A percentile compares a stretch with the other conserved stretches of the same genome.
Conservation (phyloP, 2,329 filamentous ascomycete genomes). For the Knufia fluminis region DNA sequence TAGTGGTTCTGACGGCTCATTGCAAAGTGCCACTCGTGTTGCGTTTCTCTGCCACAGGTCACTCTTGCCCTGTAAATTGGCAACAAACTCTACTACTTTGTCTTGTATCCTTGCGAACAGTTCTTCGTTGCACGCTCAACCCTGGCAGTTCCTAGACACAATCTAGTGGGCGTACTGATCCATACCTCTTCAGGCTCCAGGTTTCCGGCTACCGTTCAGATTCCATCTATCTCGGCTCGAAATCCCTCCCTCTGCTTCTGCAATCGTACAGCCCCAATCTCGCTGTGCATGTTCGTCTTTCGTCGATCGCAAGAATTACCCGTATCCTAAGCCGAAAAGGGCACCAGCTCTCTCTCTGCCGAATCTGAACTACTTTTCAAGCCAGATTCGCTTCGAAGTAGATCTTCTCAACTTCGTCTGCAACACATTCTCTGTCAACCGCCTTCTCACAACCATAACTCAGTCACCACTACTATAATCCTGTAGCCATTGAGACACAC, state of each 20-base stretch:
- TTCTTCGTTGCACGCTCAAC: not conserved
- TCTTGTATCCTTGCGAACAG: not conserved
- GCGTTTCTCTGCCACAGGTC: not conserved
- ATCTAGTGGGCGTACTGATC: not conserved
- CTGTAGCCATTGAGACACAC: not conserved
- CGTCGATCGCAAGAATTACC: conserved; percentile 1
- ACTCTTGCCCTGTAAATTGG: not conserved
- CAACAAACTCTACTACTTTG: not conserved
- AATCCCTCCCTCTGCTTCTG: not conserved
- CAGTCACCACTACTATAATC: not conserved
- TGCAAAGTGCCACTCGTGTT: not conserved
- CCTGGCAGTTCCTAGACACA: not conserved
- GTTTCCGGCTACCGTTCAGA: not conserved
- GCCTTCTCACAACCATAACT: not conserved
- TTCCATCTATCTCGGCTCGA: not conserved
- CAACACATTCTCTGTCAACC: not conserved
- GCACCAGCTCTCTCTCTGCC: not conserved
- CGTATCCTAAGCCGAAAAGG: not conserved
- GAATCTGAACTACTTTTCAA: not conserved
- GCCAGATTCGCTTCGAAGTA: not conserved
- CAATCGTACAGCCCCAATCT: conserved; percentile 1
- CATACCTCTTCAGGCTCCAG: conserved; percentile 1
- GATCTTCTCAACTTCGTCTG: not conserved
- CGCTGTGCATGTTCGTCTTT: not conserved
- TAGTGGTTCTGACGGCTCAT: not conserved